A percentile compares a stretch with the other conserved stretches of the same genome.
Evolutionary conservation across 2,329 filamentous ascomycete species (phyloP).

Genomic region (Neonectria neomacrospora): DNA sequence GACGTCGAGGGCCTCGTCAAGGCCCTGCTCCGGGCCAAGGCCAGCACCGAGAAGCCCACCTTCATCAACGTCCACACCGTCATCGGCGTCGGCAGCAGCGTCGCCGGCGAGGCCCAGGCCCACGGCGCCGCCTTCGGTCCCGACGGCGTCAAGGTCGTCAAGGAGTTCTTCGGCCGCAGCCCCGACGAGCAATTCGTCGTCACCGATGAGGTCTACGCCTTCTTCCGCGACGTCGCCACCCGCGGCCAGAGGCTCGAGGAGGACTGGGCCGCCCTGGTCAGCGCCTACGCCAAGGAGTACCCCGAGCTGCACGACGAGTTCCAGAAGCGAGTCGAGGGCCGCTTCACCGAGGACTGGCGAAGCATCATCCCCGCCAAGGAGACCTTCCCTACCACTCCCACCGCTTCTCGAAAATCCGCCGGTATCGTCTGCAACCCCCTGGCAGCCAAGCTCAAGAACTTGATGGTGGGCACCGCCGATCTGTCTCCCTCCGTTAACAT

Average conservation of each 20-base stretch:
- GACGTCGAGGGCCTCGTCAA: conserved; percentile 56
- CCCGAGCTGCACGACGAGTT: conserved; percentile 64
- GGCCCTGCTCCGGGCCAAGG: conserved; percentile 58
- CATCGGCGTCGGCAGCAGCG: conserved; percentile 64
- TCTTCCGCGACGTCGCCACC: conserved; percentile 59
- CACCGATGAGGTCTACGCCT: conserved; percentile 59
- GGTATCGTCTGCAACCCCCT: conserved; percentile 63
- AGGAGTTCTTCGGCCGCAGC: conserved; percentile 48
- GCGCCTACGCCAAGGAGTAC: conserved; percentile 55
- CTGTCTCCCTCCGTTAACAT: conserved; percentile 65
- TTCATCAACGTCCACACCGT: conserved; percentile 69
- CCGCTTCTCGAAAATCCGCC: conserved; percentile 61
- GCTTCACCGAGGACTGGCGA: conserved; percentile 59
- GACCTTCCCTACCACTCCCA: conserved; percentile 57
- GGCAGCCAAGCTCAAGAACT: conserved; percentile 56
- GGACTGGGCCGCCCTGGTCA: conserved; percentile 58
- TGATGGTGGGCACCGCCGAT: conserved; percentile 66
- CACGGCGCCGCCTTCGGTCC: conserved; percentile 68
- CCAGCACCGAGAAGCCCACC: conserved; percentile 60
- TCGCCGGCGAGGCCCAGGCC: conserved; percentile 62
- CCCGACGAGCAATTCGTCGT: conserved; percentile 51
- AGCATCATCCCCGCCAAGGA: conserved; percentile 58
- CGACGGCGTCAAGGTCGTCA: conserved; percentile 59
- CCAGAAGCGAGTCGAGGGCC: conserved; percentile 58
- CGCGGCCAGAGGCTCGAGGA: conserved; percentile 58